These are phyloP conservation scores for Termitomyces sp. DNA, from an alignment of 768 basidiomycete genomes.

Conservation along the genomic window DNA sequence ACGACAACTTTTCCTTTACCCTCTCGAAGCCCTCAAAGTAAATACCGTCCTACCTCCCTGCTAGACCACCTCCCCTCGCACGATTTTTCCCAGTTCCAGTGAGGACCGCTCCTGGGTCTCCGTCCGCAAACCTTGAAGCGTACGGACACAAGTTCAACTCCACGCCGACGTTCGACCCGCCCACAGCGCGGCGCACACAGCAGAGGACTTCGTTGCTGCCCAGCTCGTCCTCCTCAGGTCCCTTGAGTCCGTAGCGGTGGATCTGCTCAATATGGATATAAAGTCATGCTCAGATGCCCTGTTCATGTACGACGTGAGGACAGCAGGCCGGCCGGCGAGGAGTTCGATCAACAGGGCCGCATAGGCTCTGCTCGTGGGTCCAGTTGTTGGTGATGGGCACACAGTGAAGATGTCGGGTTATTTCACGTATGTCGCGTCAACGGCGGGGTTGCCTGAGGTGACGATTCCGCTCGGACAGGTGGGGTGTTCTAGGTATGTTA, in stretches of 20 bases:
- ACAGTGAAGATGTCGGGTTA: slow-evolving; percentile 17
- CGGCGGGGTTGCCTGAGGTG: slow-evolving; percentile 31
- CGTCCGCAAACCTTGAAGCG: slow-evolving; percentile 26
- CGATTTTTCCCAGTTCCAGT: background rate
- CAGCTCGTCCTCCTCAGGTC: slow-evolving; percentile 22
- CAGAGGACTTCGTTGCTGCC: slow-evolving; percentile 21
- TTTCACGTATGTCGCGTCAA: slow-evolving; percentile 29
- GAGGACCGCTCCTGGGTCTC: slow-evolving; percentile 30
- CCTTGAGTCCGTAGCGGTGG: slow-evolving; percentile 15
- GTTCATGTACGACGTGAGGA: slow-evolving; percentile 31
- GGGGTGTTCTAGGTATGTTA: slow-evolving; percentile 27
- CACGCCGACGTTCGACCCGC: slow-evolving; percentile 25
- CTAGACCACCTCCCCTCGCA: no score
- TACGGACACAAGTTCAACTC: slow-evolving; percentile 17
- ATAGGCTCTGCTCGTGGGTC: slow-evolving; percentile 11
- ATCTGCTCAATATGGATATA: slow-evolving; percentile 22
- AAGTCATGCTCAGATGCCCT: slow-evolving; percentile 28
- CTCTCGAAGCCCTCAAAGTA: slow-evolving; percentile 22
- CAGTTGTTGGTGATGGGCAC: background rate
- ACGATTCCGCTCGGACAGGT: slow-evolving; percentile 32
- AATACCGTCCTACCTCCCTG: slow-evolving; percentile 8
- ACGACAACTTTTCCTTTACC: slow-evolving; percentile 20
- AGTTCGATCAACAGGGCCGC: no score
- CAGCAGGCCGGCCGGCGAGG: slow-evolving; percentile 25
- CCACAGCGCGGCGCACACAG: slow-evolving; percentile 17